Evolutionary conservation across 768 basidiomycete genomes (phyloP).

Genomic region (Suillus discolor): DNA sequence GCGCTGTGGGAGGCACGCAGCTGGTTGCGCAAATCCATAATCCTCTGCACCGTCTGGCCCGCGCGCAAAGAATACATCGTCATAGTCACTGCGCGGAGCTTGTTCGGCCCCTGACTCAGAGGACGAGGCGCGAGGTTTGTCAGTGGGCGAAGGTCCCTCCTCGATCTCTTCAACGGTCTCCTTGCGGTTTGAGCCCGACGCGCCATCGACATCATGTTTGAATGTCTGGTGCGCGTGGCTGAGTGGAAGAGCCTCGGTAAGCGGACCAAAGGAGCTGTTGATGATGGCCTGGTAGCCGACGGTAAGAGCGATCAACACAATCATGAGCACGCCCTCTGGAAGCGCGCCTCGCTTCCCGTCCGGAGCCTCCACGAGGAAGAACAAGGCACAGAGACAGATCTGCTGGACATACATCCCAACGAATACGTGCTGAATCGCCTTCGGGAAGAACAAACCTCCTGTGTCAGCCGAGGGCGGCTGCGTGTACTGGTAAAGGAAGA

Average conservation of each 20-base stretch:
- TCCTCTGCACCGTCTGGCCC: constrained; percentile 33
- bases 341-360: constrained; percentile 57
- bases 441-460: constrained; percentile 94
- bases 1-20: constrained; percentile 69
- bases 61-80: constrained; percentile 26
- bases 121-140: not conserved
- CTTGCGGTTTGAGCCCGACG: constrained; percentile 20
- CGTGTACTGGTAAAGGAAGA: constrained; percentile 80
- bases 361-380: constrained; percentile 79
- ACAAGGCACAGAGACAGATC: constrained; percentile 80
- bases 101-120: constrained; percentile 10
- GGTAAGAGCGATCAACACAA: constrained; percentile 83
- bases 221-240: constrained; percentile 74
- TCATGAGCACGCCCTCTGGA: constrained; percentile 80
- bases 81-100: constrained; percentile 12
- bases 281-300: constrained; percentile 74
- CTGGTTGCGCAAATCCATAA: constrained; percentile 89
- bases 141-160: constrained; percentile 15
- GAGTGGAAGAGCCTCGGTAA: constrained; percentile 74
- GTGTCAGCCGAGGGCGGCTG: constrained; percentile 74
- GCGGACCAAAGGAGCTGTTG: constrained; percentile 78
- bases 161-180: constrained; percentile 18
- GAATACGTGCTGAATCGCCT: constrained; percentile 90
- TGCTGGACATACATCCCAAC: constrained; percentile 93
- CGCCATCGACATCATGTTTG: constrained; percentile 26